A percentile compares a stretch with the other conserved stretches of the same genome.
phyloP scores from a whole-genome alignment of 441 rosid species.

The Sinapis alba region DNA sequence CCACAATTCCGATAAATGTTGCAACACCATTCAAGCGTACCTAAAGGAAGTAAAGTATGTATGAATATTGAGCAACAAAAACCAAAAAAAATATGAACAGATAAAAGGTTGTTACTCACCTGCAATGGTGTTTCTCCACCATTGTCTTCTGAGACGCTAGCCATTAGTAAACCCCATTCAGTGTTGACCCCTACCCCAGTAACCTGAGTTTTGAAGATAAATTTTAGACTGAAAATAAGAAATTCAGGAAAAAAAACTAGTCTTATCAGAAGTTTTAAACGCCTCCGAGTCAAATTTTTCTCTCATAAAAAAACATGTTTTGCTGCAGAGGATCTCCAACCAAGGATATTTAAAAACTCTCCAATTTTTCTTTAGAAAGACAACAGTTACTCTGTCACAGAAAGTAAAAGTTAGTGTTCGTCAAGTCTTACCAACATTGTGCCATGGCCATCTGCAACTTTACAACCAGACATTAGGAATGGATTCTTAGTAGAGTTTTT shows the following conservation, averaged over 20 bases:
- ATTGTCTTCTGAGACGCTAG: conserved; percentile 5
- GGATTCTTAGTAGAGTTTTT: conserved; percentile 66
- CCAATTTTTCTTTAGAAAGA: conserved; percentile 9
- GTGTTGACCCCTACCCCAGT: conserved; percentile 78
- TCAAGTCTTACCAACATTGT: conserved; percentile 77
- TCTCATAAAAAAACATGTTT: conserved; percentile 21
- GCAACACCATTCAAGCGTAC: conserved; percentile 70
- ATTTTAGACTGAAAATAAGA: not conserved
- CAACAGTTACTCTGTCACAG: conserved; percentile 18
- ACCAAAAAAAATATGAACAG: not conserved
- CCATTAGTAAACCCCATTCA: conserved; percentile 2
- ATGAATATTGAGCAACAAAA: conserved; percentile 18
- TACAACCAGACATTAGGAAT: conserved; percentile 97
- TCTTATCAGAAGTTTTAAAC: not conserved
- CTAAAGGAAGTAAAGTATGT: conserved; percentile 40
- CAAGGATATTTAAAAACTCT: not conserved
- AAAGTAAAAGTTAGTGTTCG: not conserved
- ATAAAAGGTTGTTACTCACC: conserved; percentile 44
- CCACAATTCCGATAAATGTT: conserved; percentile 67
- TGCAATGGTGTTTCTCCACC: conserved; percentile 93
- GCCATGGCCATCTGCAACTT: conserved; percentile 98
- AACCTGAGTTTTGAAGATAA: conserved; percentile 52
- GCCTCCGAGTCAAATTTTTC: not conserved
- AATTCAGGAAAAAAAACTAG: not conserved
- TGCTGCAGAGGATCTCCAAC: conserved; percentile 7